These are phyloP conservation scores for Ophiosphaerella herpotricha DNA, from an alignment of 2,329 filamentous ascomycete genomes.

Conservation along the genomic window DNA sequence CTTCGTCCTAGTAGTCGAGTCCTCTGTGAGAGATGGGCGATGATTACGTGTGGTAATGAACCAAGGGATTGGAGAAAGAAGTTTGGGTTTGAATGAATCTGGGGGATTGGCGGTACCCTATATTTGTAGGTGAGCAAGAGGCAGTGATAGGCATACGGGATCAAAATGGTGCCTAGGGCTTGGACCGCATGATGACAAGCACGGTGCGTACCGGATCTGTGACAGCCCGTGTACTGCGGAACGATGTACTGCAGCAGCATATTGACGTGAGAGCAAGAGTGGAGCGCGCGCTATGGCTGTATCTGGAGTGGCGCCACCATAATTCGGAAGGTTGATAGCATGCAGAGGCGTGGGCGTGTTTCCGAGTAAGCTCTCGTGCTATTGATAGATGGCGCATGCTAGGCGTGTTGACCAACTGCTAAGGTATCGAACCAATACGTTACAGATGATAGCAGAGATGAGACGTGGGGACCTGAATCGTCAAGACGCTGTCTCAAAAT, in stretches of 20 bases:
- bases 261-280: conserved; percentile 48
- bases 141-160: conserved; percentile 29
- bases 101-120: conserved; percentile 35
- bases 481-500: conserved; percentile 45
- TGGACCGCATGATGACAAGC: conserved; percentile 44
- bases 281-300: conserved; percentile 40
- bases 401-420: conserved; percentile 38
- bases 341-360: conserved; percentile 37
- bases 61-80: conserved; percentile 33
- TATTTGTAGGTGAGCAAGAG: conserved; percentile 43
- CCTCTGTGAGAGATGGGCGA: conserved; percentile 13
- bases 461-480: conserved; percentile 42
- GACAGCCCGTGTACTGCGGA: conserved; percentile 45
- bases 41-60: conserved; percentile 20
- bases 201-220: conserved; percentile 44
- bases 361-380: conserved; percentile 45
- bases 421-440: conserved; percentile 41
- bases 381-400: conserved; percentile 45
- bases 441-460: conserved; percentile 45
- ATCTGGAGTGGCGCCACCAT: conserved; percentile 40
- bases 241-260: conserved; percentile 47
- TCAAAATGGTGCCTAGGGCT: conserved; percentile 34
- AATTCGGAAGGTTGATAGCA: conserved; percentile 42
- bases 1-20: conserved; percentile 12
- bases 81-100: conserved; percentile 23